Base-by-base conservation (phyloP, 164 flowering plant species). In the Liriodendron chinense region DNA sequence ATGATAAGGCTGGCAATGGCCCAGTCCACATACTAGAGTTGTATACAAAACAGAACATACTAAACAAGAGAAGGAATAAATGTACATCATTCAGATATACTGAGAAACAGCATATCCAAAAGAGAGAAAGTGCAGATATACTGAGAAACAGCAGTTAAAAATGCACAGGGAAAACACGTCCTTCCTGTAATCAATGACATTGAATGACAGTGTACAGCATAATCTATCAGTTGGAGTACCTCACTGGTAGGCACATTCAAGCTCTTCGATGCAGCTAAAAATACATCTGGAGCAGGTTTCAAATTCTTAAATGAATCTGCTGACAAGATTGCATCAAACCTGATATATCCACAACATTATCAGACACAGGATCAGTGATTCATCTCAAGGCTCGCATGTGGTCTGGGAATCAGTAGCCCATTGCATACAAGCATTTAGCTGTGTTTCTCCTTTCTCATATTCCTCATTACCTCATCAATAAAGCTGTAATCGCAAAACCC, bases 251-350 rank as follows among this genome's bases (percentile, higher is more conserved):
- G 94, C 50, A 96, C 91, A 74, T 85, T 78, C 83, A 96, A 81
- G 72, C 84, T 86, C 73, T 85, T 86, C 79, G 99, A 90, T 72
- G 99, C 99, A 71, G 99, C 88, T 68, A 96, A 78, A 78, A 96
- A 96, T 67, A 94, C 94, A 82, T 96, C 98, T 69, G 99, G 99
- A 76, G 98, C 95, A 73, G 99, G 99, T 77, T 96, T 96, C 85
- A 96, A 81, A 78, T 94, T 96, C 84, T 96, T 90, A 86, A 96
- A 96, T 71, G 95, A 94, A 89, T 96, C 99, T 68, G 98, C 99
- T 71, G 99, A 94, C 74, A 94, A 96, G 82, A 94, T 89, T 21
- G 94, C 96, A 80, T 96, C 99, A 79, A 96, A 96, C 92, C 99
- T 96, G 90, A 78, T n/a, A 78, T 70, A 16, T 53, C 59, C 59